These are phyloP conservation scores for Actinomortierella ambigua DNA, from an alignment of 371 early-diverging fungal species.

Conservation along the genomic window DNA sequence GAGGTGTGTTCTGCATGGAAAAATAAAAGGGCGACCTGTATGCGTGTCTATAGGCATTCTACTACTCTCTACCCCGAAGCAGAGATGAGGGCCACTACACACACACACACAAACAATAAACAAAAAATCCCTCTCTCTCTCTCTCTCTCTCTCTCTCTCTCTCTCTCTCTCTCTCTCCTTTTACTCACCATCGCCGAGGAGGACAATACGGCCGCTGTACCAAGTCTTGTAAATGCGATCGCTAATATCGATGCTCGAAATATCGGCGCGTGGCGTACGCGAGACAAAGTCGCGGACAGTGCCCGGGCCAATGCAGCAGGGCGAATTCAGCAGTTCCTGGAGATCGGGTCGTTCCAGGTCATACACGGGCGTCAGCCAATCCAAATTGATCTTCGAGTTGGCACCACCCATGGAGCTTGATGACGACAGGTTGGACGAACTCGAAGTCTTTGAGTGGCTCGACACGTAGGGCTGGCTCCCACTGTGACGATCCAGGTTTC, in stretches of 20 bases:
- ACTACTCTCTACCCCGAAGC: too few relatives aligned
- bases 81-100: too few relatives aligned
- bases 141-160: too few relatives aligned
- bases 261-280: slow-evolving; percentile 5
- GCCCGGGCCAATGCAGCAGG: slow-evolving; percentile 22
- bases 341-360: slow-evolving; percentile 10
- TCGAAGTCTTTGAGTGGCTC: too few relatives aligned
- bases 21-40: too few relatives aligned
- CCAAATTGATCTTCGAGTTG: slow-evolving; percentile 16
- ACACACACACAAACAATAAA: slow-evolving; percentile 1
- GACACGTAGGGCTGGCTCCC: too few relatives aligned
- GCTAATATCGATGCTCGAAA: slow-evolving; percentile 13
- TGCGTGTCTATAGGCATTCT: too few relatives aligned
- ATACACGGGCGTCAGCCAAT: slow-evolving; percentile 13
- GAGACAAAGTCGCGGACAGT: slow-evolving; percentile 27
- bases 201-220: slow-evolving; percentile 37
- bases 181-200: slow-evolving; percentile 42
- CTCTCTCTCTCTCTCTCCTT: too few relatives aligned
- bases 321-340: slow-evolving; percentile 13
- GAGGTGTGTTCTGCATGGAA: too few relatives aligned
- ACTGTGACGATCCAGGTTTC: too few relatives aligned
- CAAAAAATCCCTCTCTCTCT: too few relatives aligned
- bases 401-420: not conserved
- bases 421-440: too few relatives aligned
- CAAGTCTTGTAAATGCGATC: slow-evolving; percentile 40